These are phyloP conservation scores for Herpetomonas tarakana DNA, from an alignment of 208 protist genomes.

Conservation along the genomic window DNA sequence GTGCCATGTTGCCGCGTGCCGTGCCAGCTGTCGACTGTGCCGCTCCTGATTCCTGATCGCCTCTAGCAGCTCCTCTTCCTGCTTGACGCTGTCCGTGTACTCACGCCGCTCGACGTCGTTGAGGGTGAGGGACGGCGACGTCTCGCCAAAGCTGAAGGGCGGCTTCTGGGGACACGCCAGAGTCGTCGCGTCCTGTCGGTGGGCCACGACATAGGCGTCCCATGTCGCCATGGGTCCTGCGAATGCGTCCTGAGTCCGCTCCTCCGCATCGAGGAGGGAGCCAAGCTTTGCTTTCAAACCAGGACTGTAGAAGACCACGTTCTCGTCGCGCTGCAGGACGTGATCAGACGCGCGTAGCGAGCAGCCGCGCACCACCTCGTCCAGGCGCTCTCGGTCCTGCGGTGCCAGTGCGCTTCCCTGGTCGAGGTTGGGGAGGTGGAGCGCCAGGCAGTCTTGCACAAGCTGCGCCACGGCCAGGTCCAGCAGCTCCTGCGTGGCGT, in stretches of 20 bases:
- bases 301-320: neutral
- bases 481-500: conserved; percentile 12
- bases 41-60: neutral
- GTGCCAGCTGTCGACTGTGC: neutral
- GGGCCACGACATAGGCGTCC: conserved; percentile 28
- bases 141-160: conserved; percentile 71
- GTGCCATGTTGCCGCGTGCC: neutral
- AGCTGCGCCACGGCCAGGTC: conserved; percentile 3
- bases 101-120: conserved; percentile 38
- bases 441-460: neutral
- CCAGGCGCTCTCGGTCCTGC: neutral
- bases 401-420: neutral
- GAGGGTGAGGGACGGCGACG: conserved; percentile 28
- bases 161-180: conserved; percentile 48
- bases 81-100: conserved; percentile 3
- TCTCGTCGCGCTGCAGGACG: neutral
- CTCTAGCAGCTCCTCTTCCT: neutral
- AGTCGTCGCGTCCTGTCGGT: conserved; percentile 18
- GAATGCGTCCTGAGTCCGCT: neutral
- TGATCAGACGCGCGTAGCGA: neutral
- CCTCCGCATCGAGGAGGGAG: neutral
- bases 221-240: conserved; percentile 20
- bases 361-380: neutral
- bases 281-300: neutral
- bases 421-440: neutral